These are phyloP conservation scores for Coemansia sp. DNA, from an alignment of 192 early-diverging fungal genomes.

Conservation along the genomic window DNA sequence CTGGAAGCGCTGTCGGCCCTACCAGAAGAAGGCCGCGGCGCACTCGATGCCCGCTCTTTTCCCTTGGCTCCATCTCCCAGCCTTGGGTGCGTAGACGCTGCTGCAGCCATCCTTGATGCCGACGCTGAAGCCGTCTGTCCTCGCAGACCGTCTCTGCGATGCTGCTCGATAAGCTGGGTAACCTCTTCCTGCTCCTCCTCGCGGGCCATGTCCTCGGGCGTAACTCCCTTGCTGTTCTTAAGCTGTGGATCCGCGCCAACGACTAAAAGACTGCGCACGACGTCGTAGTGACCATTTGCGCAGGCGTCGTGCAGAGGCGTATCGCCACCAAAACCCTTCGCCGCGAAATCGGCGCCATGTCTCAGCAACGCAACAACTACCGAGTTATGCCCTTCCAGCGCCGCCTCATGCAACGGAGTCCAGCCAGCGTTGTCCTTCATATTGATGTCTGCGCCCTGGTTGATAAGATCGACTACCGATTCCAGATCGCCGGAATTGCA, in stretches of 20 bases:
- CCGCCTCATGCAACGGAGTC: slow-evolving; percentile 67
- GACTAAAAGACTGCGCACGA: slow-evolving; percentile 30
- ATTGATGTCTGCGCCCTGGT: slow-evolving; percentile 66
- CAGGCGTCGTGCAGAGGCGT: slow-evolving; percentile 69
- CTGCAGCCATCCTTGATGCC: background rate
- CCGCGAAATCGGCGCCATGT: slow-evolving; percentile 60
- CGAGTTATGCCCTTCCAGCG: slow-evolving; percentile 54
- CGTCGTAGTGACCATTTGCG: slow-evolving; percentile 53
- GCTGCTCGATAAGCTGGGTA: slow-evolving; percentile 20
- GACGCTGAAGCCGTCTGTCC: background rate
- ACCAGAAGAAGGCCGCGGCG: background rate
- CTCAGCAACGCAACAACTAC: slow-evolving; percentile 47
- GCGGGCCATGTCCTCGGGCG: slow-evolving; percentile 54
- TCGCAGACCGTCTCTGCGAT: slow-evolving; percentile 5
- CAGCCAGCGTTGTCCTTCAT: slow-evolving; percentile 63
- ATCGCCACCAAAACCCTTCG: slow-evolving; percentile 56
- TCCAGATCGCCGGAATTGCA: slow-evolving; percentile 57
- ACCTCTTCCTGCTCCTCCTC: slow-evolving; percentile 52
- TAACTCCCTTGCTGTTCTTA: slow-evolving; percentile 48
- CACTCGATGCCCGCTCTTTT: background rate
- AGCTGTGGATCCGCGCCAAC: slow-evolving; percentile 36
- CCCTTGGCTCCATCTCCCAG: background rate
- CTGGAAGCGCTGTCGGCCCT: background rate
- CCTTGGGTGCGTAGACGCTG: background rate
- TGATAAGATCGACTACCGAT: slow-evolving; percentile 48